Evolutionary conservation across 1,139 yeast genomes (phyloP).

Genomic region (Geotrichum aggregatum): DNA sequence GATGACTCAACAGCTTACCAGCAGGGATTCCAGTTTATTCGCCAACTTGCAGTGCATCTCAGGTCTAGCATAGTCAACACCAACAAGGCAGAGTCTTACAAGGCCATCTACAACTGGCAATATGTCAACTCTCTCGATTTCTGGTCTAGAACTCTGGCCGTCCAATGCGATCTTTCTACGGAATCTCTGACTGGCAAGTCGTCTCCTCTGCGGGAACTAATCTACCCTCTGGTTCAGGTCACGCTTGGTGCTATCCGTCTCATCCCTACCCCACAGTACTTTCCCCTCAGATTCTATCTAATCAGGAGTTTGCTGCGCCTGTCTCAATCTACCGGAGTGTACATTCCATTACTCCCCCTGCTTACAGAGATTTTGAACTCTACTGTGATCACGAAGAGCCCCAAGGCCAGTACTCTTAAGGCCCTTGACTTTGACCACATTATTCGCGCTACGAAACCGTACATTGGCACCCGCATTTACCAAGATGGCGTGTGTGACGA

Average conservation of each 20-base stretch:
- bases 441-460: constrained; percentile 78
- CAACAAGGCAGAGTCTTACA: constrained; percentile 52
- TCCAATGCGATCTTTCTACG: constrained; percentile 54
- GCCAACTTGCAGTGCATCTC: constrained; percentile 89
- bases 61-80: constrained; percentile 71
- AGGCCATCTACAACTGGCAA: constrained; percentile 87
- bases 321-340: constrained; percentile 83
- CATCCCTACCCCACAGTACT: constrained; percentile 89
- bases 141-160: constrained; percentile 86
- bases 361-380: constrained; percentile 77
- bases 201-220: constrained; percentile 73
- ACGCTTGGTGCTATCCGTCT: constrained; percentile 85
- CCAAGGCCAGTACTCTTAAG: constrained; percentile 52
- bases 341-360: constrained; percentile 85
- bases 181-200: constrained; percentile 42
- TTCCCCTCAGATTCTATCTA: constrained; percentile 88
- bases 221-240: constrained; percentile 93
- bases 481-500: constrained; percentile 89
- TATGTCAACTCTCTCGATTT: constrained; percentile 91
- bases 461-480: constrained; percentile 77
- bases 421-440: constrained; percentile 83
- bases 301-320: constrained; percentile 76
- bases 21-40: constrained; percentile 83
- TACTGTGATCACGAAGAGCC: constrained; percentile 70
- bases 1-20: constrained; percentile 75